Evolutionary conservation across 169 alveolate species (phyloP).

Genomic region (Plasmodium gonderi): DNA sequence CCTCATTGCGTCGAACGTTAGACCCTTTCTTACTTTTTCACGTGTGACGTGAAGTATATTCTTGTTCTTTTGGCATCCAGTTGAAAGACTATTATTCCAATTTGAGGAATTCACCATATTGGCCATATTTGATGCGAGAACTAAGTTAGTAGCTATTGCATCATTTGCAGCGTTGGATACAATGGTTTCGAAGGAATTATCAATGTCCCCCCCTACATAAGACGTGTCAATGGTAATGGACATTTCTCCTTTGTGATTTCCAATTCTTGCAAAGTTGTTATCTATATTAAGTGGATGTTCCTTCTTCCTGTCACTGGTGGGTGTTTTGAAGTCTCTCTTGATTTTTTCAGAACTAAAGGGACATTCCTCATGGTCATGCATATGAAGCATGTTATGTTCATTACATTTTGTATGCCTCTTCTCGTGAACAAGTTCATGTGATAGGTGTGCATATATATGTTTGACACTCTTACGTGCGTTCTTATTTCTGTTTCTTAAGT

Average conservation of each 20-base stretch:
- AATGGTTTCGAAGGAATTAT: neutral
- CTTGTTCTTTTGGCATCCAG: neutral
- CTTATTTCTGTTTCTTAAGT: neutral
- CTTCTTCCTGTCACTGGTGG: neutral
- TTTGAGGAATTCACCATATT: neutral
- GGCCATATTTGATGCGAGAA: neutral
- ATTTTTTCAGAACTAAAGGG: neutral
- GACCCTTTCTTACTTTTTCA: slow-evolving; percentile 30
- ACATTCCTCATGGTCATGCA: neutral
- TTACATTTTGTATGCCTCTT: neutral
- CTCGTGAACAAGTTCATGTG: neutral
- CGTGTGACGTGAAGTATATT: neutral
- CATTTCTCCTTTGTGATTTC: neutral
- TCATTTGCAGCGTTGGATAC: neutral
- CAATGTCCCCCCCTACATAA: neutral
- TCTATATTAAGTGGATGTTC: neutral
- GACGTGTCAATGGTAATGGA: neutral
- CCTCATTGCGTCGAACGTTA: slow-evolving; percentile 45
- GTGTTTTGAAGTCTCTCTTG: neutral
- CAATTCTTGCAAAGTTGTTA: neutral
- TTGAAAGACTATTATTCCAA: neutral
- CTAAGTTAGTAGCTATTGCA: neutral
- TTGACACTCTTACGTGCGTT: neutral
- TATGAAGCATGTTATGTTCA: neutral
- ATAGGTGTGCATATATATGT: neutral